phyloP scores from a whole-genome alignment of 2,329 filamentous ascomycete species.

The Pseudogymnoascus sp. region DNA sequence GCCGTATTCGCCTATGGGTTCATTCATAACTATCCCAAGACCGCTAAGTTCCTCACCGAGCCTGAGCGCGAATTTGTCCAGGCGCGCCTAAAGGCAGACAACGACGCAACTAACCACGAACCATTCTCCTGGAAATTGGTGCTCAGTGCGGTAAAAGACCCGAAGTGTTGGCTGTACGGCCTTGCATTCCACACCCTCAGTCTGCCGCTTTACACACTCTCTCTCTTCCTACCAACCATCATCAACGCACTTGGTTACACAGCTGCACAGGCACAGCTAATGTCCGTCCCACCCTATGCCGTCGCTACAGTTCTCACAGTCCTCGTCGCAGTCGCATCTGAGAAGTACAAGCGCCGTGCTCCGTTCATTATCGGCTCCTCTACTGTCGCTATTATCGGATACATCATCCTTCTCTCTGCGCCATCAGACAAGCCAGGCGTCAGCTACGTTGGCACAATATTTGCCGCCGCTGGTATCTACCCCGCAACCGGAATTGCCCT shows the following conservation, averaged over 20 bases:
- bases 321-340: slow-evolving; percentile 50
- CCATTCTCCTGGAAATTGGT: slow-evolving; percentile 63
- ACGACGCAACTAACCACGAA: slow-evolving; percentile 62
- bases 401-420: slow-evolving; percentile 49
- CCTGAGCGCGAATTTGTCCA: slow-evolving; percentile 35
- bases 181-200: slow-evolving; percentile 66
- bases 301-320: slow-evolving; percentile 55
- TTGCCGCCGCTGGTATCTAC: slow-evolving; percentile 61
- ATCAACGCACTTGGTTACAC: slow-evolving; percentile 47
- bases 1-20: slow-evolving; percentile 47
- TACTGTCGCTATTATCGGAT: slow-evolving; percentile 52
- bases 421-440: slow-evolving; percentile 44
- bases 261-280: slow-evolving; percentile 46
- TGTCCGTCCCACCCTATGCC: slow-evolving; percentile 58
- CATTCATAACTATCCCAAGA: slow-evolving; percentile 58
- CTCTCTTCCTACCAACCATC: slow-evolving; percentile 50
- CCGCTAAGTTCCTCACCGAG: slow-evolving; percentile 49
- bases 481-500: slow-evolving; percentile 56
- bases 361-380: slow-evolving; percentile 56
- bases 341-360: slow-evolving; percentile 48
- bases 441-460: slow-evolving; percentile 53
- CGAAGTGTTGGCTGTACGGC: slow-evolving; percentile 66
- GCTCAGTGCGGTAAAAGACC: slow-evolving; percentile 53
- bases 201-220: slow-evolving; percentile 50
- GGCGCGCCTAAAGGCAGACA: slow-evolving; percentile 57